phyloP scores from a whole-genome alignment of 495 filamentous ascomycete genomes.

The Aspergillus kassunensis region DNA sequence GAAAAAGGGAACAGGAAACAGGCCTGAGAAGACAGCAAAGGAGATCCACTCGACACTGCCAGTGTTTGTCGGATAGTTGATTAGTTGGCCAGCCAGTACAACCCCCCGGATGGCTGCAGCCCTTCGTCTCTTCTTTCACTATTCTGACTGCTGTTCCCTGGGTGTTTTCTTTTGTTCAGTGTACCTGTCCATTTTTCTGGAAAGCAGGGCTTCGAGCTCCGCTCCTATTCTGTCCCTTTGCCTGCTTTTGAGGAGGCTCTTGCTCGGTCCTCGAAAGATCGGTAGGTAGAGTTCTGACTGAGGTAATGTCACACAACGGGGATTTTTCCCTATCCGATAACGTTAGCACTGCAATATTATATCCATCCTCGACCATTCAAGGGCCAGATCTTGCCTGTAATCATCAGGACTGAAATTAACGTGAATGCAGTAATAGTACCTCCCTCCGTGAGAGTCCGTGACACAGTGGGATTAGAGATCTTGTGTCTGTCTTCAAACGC shows the following conservation, averaged over 20 bases:
- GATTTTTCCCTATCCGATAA: background rate
- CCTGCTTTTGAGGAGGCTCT: background rate
- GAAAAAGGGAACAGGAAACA: conserved; percentile 7
- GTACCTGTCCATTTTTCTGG: conserved; percentile 3
- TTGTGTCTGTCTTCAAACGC: background rate
- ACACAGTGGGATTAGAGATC: background rate
- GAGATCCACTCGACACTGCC: conserved; percentile 14
- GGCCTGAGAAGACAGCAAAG: conserved; percentile 5
- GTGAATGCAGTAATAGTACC: conserved; percentile 2
- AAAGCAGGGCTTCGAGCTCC: background rate
- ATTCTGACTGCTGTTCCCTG: background rate
- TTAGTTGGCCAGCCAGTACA: conserved; percentile 23
- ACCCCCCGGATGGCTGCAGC: conserved; percentile 26
- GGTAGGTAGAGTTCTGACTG: background rate
- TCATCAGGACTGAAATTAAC: background rate
- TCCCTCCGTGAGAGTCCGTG: background rate
- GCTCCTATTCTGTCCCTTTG: background rate
- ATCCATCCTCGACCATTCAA: background rate
- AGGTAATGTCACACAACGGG: conserved; percentile 1
- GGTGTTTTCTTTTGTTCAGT: conserved; percentile 4
- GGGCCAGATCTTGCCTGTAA: background rate
- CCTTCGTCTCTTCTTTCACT: conserved; percentile 6
- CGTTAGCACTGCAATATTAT: background rate
- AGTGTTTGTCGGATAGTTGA: conserved; percentile 23
- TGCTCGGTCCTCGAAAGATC: conserved; percentile 5